Evolutionary conservation across 306 rosid genomes (phyloP).

Genomic region (Geum urbanum): DNA sequence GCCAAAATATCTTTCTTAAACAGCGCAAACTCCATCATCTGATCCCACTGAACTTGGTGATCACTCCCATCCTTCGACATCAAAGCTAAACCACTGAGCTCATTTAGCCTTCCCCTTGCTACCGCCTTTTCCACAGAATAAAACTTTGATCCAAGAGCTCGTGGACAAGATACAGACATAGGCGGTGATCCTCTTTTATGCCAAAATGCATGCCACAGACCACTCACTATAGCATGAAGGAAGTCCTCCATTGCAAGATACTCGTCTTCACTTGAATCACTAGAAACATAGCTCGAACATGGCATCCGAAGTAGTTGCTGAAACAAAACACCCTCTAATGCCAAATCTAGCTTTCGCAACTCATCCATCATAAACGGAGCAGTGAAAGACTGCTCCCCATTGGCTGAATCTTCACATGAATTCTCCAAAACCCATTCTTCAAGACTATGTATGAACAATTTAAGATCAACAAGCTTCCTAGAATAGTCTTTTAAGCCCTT

Average conservation of each 20-base stretch:
- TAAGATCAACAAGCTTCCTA: slow-evolving; percentile 62
- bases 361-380: slow-evolving; percentile 69
- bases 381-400: slow-evolving; percentile 44
- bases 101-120: slow-evolving; percentile 67
- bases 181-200: slow-evolving; percentile 75
- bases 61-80: slow-evolving; percentile 53
- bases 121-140: slow-evolving; percentile 68
- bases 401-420: slow-evolving; percentile 41
- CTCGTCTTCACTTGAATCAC: slow-evolving; percentile 58
- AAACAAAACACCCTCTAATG: slow-evolving; percentile 74
- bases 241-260: slow-evolving; percentile 82
- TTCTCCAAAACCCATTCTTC: slow-evolving; percentile 77
- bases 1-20: slow-evolving; percentile 61
- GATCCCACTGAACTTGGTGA: slow-evolving; percentile 70
- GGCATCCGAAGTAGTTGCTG: slow-evolving; percentile 92
- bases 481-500: slow-evolving; percentile 72
- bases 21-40: slow-evolving; percentile 61
- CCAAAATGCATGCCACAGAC: slow-evolving; percentile 95
- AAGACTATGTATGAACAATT: slow-evolving; percentile 52
- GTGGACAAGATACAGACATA: slow-evolving; percentile 68
- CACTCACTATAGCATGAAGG: slow-evolving; percentile 63
- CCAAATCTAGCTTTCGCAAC: slow-evolving; percentile 76
- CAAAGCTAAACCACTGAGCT: slow-evolving; percentile 67
- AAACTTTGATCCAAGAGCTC: slow-evolving; percentile 70
- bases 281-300: slow-evolving; percentile 31